phyloP scores from a whole-genome alignment of 78 protist species.

The Pigoraptor vietnamica region DNA sequence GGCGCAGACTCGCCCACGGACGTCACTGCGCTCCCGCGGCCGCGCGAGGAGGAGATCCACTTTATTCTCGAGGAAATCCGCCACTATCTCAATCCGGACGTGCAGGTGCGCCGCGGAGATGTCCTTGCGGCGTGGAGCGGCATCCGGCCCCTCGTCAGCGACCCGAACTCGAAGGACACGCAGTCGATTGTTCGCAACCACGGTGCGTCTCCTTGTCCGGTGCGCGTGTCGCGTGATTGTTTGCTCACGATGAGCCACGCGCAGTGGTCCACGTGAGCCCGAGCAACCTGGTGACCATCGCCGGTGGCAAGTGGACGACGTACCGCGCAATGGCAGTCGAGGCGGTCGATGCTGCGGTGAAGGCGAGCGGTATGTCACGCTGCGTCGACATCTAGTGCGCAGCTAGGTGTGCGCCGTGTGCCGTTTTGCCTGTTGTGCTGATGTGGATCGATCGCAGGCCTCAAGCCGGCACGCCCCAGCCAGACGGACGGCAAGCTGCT shows the following conservation, averaged over 20 bases:
- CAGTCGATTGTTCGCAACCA: constrained; percentile 58
- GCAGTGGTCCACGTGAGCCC: constrained; percentile 33
- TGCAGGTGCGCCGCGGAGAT: constrained; percentile 33
- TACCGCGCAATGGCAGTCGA: constrained; percentile 90
- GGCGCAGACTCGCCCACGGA: constrained; percentile 50
- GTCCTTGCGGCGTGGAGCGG: constrained; percentile 70
- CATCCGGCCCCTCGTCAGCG: constrained; percentile 70
- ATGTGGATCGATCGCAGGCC: neutral
- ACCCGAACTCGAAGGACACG: constrained; percentile 40
- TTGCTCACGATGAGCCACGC: no score
- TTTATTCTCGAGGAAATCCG: constrained; percentile 7
- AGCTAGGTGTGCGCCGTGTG: no score
- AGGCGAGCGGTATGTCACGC: neutral
- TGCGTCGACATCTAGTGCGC: no score
- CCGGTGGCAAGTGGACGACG: constrained; percentile 98
- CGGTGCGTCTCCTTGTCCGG: neutral
- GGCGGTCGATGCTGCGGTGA: constrained; percentile 52
- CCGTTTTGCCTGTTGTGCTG: neutral
- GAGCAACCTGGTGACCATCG: constrained; percentile 68
- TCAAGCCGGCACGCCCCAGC: neutral
- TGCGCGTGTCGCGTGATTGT: no score
- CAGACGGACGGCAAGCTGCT: neutral
- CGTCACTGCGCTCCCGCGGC: constrained; percentile 44
- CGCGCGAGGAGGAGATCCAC: constrained; percentile 46
- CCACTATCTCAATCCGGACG: neutral